Evolutionary conservation across 2,329 filamentous ascomycete genomes (phyloP), one percentile per base, ranked within the genome.

Genomic region (Sporothrix phasma): DNA sequence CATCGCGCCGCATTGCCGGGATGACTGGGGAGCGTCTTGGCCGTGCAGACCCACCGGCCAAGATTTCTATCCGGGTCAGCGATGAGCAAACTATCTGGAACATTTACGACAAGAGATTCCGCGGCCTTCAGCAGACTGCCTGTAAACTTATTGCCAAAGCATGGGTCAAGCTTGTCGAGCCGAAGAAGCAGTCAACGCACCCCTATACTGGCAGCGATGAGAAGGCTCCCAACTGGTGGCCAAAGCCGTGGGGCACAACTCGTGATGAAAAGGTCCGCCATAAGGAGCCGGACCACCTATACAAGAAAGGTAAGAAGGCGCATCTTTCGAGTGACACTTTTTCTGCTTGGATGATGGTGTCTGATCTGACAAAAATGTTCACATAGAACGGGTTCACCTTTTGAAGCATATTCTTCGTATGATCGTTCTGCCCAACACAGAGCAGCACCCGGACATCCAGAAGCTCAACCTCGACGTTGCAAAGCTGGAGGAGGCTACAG

Each of bases 121-220:
- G 82, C 67, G 81, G 82, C 65, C 82, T 88, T 68, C 88, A 91
- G 69, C 88, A 92, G 69, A 81, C 84, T 1, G 83, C 85, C 6
- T 88, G 86, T 75, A 91, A 91, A 73, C 76, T 86, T 29, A 85
- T 91, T 61, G 85, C 85, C 39, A 92, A 91, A 72, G 86, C 84
- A 11, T 91, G 88, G 84, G 85, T 92, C 65, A 90, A 90, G 71
- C 80, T 84, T 1, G 84, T 91, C 1, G 87, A 89, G 69, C 88
- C 88, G 0, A 90, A 88, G 74, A 92, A 92, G 73, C 88, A 90
- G 73, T 87, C 86, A 0, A 87, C 83, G 19, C 85, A 88, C 69
- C 88, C 88, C 0, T 92, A 92, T 70, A 88, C 85, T 1, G 79
- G 80, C n/a, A 82, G 81, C 37, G 81, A 86, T 53, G 80, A 81